Evolutionary conservation across 305 asterid species (phyloP).

Genomic region (Nicotiana rustica): DNA sequence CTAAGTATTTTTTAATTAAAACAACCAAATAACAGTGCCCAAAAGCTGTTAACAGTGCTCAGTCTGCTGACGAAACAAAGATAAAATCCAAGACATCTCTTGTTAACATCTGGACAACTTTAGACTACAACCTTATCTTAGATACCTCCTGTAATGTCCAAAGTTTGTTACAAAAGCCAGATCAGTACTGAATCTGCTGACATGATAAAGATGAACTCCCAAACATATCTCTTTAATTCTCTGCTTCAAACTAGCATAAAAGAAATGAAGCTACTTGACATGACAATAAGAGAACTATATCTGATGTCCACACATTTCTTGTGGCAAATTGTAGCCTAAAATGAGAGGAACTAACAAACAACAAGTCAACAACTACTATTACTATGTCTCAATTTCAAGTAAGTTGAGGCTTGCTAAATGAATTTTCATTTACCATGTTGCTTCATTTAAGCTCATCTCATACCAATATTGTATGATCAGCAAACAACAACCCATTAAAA

Average conservation of each 20-base stretch:
- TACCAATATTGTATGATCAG: too few species aligned
- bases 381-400: too few species aligned
- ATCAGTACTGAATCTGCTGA: not conserved
- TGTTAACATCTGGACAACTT: not conserved
- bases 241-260: not conserved
- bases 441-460: too few species aligned
- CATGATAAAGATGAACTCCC: not conserved
- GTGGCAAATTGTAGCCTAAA: too few species aligned
- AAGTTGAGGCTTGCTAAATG: too few species aligned
- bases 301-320: not conserved
- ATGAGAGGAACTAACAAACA: too few species aligned
- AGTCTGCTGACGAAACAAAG: not conserved
- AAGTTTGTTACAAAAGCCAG: constrained; percentile 14
- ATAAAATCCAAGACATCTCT: not conserved
- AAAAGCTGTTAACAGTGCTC: not conserved
- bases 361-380: too few species aligned
- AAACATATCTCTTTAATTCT: not conserved
- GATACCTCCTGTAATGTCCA: not conserved
- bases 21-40: too few species aligned
- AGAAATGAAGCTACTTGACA: not conserved
- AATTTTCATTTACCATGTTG: too few species aligned
- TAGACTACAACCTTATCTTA: not conserved
- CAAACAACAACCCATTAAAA: too few species aligned
- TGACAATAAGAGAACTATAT: not conserved
- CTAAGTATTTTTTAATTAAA: too few species aligned